Conservation (phyloP, 495 filamentous ascomycete species). For the Sabuloglossum arenarium region DNA sequence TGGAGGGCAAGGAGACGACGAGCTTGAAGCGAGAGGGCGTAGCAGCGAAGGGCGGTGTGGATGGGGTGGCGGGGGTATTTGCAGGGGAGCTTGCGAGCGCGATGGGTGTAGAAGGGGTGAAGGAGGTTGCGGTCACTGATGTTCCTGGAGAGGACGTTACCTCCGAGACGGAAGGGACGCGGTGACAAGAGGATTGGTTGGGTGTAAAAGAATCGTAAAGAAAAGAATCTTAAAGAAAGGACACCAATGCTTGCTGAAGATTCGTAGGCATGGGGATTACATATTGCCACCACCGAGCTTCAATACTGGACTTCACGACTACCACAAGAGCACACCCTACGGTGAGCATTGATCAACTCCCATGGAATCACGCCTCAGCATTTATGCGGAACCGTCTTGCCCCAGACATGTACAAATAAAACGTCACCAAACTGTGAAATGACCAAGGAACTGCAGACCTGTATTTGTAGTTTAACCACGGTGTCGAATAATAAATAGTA, state of each 20-base stretch:
- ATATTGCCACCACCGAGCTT: too few species aligned
- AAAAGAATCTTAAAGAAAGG: too few species aligned
- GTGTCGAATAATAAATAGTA: not conserved
- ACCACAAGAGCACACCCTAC: not conserved
- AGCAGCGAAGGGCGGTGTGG: conserved; percentile 7
- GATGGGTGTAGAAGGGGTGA: conserved; percentile 7
- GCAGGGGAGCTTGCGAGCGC: conserved; percentile 7
- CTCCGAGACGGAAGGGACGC: not conserved
- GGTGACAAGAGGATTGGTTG: too few species aligned
- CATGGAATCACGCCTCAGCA: too few species aligned
- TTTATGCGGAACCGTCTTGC: not conserved
- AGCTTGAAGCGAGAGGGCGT: conserved; percentile 24
- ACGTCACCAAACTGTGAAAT: not conserved
- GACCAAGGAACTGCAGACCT: not conserved
- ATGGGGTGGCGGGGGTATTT: conserved; percentile 11
- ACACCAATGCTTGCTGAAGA: too few species aligned
- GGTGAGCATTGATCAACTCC: not conserved
- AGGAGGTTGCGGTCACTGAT: not conserved
- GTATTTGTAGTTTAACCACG: not conserved
- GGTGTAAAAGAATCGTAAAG: too few species aligned
- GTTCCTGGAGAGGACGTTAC: not conserved
- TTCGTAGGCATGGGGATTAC: too few species aligned
- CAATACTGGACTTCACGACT: too few species aligned
- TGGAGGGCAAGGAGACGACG: conserved; percentile 58
- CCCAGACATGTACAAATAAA: not conserved